Conservation (phyloP, 805 yeast species). For the Hanseniaspora clermontiae region DNA sequence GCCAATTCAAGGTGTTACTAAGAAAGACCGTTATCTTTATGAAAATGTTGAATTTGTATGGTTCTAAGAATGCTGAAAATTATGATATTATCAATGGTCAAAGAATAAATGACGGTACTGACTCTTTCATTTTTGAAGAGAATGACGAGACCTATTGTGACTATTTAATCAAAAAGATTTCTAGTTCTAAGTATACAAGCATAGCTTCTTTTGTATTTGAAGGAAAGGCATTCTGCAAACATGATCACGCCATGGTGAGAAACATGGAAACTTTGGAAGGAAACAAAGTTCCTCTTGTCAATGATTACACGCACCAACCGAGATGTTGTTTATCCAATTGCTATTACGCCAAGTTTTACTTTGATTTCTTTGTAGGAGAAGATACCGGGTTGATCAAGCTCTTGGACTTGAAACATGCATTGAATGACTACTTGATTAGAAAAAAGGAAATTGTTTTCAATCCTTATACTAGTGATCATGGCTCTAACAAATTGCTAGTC, state of each 20-base stretch:
- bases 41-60: conserved; percentile 23
- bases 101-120: conserved; percentile 15
- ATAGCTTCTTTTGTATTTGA: background rate
- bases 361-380: conserved; percentile 23
- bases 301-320: background rate
- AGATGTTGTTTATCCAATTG: background rate
- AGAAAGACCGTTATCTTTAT: conserved; percentile 27
- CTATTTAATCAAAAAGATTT: conserved; percentile 3
- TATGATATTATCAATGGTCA: conserved; percentile 18
- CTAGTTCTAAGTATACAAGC: background rate
- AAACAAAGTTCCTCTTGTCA: no score
- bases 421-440: conserved; percentile 30
- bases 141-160: conserved; percentile 7
- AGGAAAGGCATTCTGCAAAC: background rate
- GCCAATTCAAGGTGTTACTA: conserved; percentile 21
- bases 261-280: background rate
- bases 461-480: conserved; percentile 15
- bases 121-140: conserved; percentile 9
- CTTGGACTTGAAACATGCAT: conserved; percentile 39
- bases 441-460: conserved; percentile 21
- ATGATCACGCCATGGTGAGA: background rate
- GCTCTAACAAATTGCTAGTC: conserved; percentile 20
- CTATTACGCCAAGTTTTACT: conserved; percentile 5
- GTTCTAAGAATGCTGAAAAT: conserved; percentile 22
- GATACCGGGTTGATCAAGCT: conserved; percentile 46